Base-by-base conservation (phyloP, 805 yeast genomes). In the Isabelozyma pseudorhagii region DNA sequence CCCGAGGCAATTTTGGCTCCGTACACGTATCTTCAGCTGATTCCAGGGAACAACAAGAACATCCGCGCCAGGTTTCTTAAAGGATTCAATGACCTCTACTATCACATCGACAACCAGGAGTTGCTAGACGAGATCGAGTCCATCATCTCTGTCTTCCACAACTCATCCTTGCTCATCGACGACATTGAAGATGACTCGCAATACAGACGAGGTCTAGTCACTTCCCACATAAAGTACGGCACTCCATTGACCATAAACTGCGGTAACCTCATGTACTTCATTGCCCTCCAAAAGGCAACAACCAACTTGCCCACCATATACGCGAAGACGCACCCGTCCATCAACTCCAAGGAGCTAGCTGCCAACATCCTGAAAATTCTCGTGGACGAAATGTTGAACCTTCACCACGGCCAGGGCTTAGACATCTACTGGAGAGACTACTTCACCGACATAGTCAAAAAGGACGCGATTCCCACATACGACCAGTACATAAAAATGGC, bases 331-430 rank as follows among this genome's bases (percentile, higher is more conserved):
- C 6, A 11, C 2, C 52, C 55, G 36, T 18, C 28, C 21, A 52
- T 7, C 17, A 21, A 21, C 25, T 15, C 25, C 5, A 60, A 56
- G 44, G 50, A 44, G 29, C 55, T 51, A 42, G 58, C 58, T 58
- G 57, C 55, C 45, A 72, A 66, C 13, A 67, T 72, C 3, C 54
- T 64, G 58, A 62, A 62, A 17, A 75, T 84, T 1, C 77, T 84
- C 51, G 74, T 81, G 51, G 87, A 87, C 46, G 97, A 92, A 58
- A 74, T 92, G 82, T 64, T 88, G 46, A 84, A 87, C 59, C 68
- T 92, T 50, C 97, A 92, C 63, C 76, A 87, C 44, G 98, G 98
- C 5, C 98, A 92, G 71, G 96, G 96, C 0, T 67, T 87, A 51
- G 98, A 92, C 58, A 76, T 92, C 17, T 86, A 84, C 64, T 92